A percentile compares a stretch with the other conserved stretches of the same genome.
These are phyloP conservation scores for Lepidium aucheri DNA, from an alignment of 345 rosid species.

Conservation along the genomic window DNA sequence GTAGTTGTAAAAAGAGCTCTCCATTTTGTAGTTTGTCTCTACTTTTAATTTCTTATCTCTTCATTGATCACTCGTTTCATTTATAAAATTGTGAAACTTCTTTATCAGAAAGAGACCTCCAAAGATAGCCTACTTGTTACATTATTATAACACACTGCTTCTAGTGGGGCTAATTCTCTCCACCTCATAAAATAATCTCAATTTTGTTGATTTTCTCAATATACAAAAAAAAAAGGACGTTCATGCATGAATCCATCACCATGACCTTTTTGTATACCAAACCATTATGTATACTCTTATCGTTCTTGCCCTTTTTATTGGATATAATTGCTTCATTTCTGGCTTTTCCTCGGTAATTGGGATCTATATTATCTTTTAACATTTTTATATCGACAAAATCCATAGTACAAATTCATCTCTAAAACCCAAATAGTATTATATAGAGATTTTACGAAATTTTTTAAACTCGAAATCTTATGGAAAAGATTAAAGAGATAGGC, in stretches of 20 bases:
- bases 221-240: not conserved
- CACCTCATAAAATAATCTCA: conserved; percentile 1
- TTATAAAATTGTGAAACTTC: conserved; percentile 3
- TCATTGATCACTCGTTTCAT: conserved; percentile 27
- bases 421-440: too few species aligned
- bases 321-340: not conserved
- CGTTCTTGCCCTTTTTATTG: conserved; percentile 11
- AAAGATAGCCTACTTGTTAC: conserved; percentile 15
- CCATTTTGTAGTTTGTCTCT: conserved; percentile 26
- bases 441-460: too few species aligned
- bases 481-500: too few species aligned
- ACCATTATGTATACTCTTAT: conserved; percentile 22
- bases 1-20: conserved; percentile 21
- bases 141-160: conserved; percentile 27
- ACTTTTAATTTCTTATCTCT: conserved; percentile 23
- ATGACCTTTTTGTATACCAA: conserved; percentile 10
- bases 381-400: too few species aligned
- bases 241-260: conserved; percentile 23
- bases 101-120: conserved; percentile 26
- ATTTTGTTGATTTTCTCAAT: not conserved
- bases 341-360: too few species aligned
- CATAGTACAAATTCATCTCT: too few species aligned
- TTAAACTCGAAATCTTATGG: too few species aligned
- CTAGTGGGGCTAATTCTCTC: conserved; percentile 25
- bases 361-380: too few species aligned